Base-by-base conservation (phyloP, 495 filamentous ascomycete species). In the Aeminium ludgeri region DNA sequence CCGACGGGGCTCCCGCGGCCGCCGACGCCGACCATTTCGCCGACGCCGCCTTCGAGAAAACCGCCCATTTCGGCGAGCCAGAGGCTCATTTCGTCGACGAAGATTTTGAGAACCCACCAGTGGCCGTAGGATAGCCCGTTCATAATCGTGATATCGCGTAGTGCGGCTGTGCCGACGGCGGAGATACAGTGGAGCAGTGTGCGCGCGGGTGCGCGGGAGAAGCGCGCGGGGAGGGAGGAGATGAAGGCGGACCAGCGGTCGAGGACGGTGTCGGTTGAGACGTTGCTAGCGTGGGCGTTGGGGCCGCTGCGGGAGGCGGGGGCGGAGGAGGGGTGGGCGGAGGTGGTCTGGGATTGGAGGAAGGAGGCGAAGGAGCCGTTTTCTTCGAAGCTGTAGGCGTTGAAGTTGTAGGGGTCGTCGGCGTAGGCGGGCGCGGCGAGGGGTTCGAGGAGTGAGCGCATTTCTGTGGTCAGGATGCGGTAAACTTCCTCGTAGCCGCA, bases 91-190 rank as follows among this genome's bases (percentile, higher is more conserved):
- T 95, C 89, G 55, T 95, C 87, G 39, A 97, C 72, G 67, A 86
- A 97, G 38, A 86, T 84, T 55, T 95, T 93, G n/a, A 83, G 86
- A 40, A 94, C 80, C 85, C 89, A 95, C 89, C 89, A 97, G 1
- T 82, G 77, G 11, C 83, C 84, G 54, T 94, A 97, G 51, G 82
- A 92, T 44, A 76, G 72, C 8, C 81, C 84, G 44, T 80, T 76
- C 18, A 70, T 70, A 17, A 95, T 74, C 6, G 87, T 95, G 42
- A 87, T 67, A 50, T 86, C 82, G 30, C 82, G 67, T 55, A 87
- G 64, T 6, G 78, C 73, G 10, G 78, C 72, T 1, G 74, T 77
- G 13, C 79, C 71, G 13, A 85, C 59, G 19, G 71, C 67, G 41
- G 77, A 72, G 17, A 84, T 70, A 45, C 73, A 79, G 55, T 73